A percentile compares a stretch with the other conserved stretches of the same genome.
phyloP scores from a whole-genome alignment of 1,139 yeast species.

The Candida tunisiensis region DNA sequence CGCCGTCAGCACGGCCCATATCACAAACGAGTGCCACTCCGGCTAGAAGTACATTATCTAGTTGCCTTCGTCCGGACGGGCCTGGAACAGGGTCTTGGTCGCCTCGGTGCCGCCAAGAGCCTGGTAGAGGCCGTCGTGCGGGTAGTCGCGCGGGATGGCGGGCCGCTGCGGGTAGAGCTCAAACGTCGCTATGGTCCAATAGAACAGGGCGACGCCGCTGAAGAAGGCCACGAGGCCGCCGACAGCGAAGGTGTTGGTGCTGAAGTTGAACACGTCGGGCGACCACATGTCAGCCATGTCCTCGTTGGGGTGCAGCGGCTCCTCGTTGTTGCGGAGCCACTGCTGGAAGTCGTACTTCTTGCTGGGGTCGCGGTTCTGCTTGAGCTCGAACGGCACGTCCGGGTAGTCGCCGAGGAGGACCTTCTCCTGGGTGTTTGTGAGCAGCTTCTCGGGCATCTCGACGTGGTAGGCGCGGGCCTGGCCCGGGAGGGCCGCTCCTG shows the following conservation, averaged over 20 bases:
- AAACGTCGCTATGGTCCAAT: too few relatives aligned
- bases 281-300: conserved; percentile 79
- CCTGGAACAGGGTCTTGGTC: conserved; percentile 15
- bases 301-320: conserved; percentile 34
- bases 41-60: conserved; percentile 1
- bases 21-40: too few relatives aligned
- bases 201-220: conserved; percentile 33
- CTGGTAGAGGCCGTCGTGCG: conserved; percentile 57
- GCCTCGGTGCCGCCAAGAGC: conserved; percentile 44
- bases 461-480: too few relatives aligned
- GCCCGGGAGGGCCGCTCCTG: too few relatives aligned
- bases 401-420: conserved; percentile 24
- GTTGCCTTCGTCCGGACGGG: conserved; percentile 9
- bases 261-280: conserved; percentile 55
- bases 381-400: conserved; percentile 26
- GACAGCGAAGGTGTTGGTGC: conserved; percentile 36
- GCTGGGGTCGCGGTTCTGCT: conserved; percentile 54
- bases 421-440: neutral
- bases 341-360: conserved; percentile 67
- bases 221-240: conserved; percentile 38
- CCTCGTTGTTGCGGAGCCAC: conserved; percentile 61
- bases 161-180: conserved; percentile 63
- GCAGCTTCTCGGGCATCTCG: neutral
- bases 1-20: too few relatives aligned
- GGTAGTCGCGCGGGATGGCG: conserved; percentile 62